These are phyloP conservation scores for Globisporangium abappressorium DNA, from an alignment of 352 stramenopile species.

Conservation along the genomic window DNA sequence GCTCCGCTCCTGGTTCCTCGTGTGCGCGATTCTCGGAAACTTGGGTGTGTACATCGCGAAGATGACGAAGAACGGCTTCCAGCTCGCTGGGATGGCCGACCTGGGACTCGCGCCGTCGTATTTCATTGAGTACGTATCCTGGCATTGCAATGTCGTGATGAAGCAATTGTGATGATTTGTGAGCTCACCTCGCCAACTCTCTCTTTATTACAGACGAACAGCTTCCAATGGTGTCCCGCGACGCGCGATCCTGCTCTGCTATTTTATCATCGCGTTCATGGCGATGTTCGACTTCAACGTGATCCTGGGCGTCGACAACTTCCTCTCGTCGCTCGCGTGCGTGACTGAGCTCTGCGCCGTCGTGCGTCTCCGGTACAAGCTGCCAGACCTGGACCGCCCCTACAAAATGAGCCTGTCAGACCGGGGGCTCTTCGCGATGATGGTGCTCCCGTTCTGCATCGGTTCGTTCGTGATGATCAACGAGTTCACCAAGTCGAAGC, in stretches of 20 bases:
- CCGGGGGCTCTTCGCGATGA: conserved; percentile 32
- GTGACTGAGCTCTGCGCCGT: conserved; percentile 74
- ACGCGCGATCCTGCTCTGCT: conserved; percentile 66
- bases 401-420: conserved; percentile 72
- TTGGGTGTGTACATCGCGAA: conserved; percentile 79
- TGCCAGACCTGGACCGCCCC: conserved; percentile 66
- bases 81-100: conserved; percentile 78
- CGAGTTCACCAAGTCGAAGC: conserved; percentile 74
- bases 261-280: conserved; percentile 77
- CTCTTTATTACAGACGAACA: conserved; percentile 37
- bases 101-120: conserved; percentile 73
- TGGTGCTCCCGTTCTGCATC: conserved; percentile 55
- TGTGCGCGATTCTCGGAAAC: conserved; percentile 78
- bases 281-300: conserved; percentile 77
- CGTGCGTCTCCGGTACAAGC: conserved; percentile 69
- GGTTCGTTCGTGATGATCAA: conserved; percentile 76
- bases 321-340: conserved; percentile 65
- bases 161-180: neutral
- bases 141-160: neutral
- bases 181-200: neutral
- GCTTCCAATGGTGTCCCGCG: conserved; percentile 46
- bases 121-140: conserved; percentile 60
- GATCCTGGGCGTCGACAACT: conserved; percentile 83
- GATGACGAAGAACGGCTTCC: conserved; percentile 81
- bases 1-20: conserved; percentile 74